Evolutionary conservation across 768 basidiomycete genomes (phyloP).

Genomic region (Gymnopilus dilepis): DNA sequence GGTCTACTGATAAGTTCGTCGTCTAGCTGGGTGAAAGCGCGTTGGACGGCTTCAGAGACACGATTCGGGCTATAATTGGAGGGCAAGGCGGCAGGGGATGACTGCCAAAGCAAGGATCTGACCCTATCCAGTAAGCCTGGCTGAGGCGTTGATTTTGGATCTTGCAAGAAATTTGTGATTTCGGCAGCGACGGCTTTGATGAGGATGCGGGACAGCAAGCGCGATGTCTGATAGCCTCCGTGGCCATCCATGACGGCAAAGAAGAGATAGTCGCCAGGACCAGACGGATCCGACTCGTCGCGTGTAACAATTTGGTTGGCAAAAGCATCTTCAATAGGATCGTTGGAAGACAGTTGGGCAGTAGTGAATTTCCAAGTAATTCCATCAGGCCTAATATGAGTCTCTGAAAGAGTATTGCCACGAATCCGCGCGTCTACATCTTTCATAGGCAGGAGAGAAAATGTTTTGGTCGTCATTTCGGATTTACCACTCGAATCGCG

Average conservation of each 20-base stretch:
- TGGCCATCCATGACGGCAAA: constrained; percentile 95
- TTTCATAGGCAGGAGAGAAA: constrained; percentile 61
- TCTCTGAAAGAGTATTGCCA: constrained; percentile 54
- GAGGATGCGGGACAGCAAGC: constrained; percentile 80
- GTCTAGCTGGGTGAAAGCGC: constrained; percentile 85
- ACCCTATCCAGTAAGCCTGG: constrained; percentile 40
- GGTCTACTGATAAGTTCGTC: constrained; percentile 82
- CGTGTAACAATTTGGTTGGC: constrained; percentile 70
- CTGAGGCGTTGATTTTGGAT: constrained; percentile 36
- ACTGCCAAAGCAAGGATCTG: constrained; percentile 44
- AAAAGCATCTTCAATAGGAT: constrained; percentile 90
- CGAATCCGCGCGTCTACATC: constrained; percentile 62
- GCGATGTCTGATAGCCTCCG: constrained; percentile 81
- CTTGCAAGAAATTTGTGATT: constrained; percentile 58
- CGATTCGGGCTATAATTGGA: constrained; percentile 50
- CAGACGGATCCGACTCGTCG: constrained; percentile 61
- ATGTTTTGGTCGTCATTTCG: constrained; percentile 53
- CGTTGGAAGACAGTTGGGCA: constrained; percentile 82
- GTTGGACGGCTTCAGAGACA: constrained; percentile 71
- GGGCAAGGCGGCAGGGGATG: constrained; percentile 29
- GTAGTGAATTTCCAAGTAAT: constrained; percentile 79
- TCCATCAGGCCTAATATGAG: constrained; percentile 54
- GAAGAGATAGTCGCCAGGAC: constrained; percentile 77
- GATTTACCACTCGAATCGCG: constrained; percentile 65
- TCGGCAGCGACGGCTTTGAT: constrained; percentile 85